Percentiles rank a stretch among this genome's conserved stretches.
phyloP scores from a whole-genome alignment of 805 yeast species.

The Metschnikowia lochheadii region DNA sequence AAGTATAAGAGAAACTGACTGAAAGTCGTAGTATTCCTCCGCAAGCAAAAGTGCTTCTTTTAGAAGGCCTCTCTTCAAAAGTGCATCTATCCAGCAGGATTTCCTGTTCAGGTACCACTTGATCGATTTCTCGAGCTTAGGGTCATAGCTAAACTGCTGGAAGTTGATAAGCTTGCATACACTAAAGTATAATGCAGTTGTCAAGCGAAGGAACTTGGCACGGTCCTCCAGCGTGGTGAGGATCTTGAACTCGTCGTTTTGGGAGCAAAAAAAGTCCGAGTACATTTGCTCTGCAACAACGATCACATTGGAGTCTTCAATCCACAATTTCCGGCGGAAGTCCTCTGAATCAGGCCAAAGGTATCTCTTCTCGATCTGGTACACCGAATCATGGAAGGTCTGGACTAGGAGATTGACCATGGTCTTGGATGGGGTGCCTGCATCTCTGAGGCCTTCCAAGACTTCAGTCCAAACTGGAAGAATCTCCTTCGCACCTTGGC shows the following conservation, averaged over 20 bases:
- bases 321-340: slow-evolving; percentile 42
- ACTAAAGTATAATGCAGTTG: slow-evolving; percentile 33
- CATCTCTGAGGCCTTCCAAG: slow-evolving; percentile 18
- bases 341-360: slow-evolving; percentile 25
- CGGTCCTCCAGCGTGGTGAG: slow-evolving; percentile 17
- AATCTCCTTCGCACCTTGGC: slow-evolving; percentile 21
- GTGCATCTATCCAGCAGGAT: slow-evolving; percentile 53
- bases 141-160: slow-evolving; percentile 28
- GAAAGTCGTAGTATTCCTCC: slow-evolving; percentile 62
- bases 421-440: slow-evolving; percentile 15
- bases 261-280: slow-evolving; percentile 20
- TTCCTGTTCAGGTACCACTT: slow-evolving; percentile 33
- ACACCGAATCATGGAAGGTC: slow-evolving; percentile 31
- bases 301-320: slow-evolving; percentile 39
- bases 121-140: slow-evolving; percentile 25
- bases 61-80: slow-evolving; percentile 48
- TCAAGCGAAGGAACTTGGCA: slow-evolving; percentile 21
- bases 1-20: slow-evolving; percentile 53
- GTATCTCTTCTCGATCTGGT: slow-evolving; percentile 38
- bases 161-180: slow-evolving; percentile 32
- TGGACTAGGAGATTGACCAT: slow-evolving; percentile 23
- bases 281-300: slow-evolving; percentile 40
- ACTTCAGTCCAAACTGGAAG: slow-evolving; percentile 28
- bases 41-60: slow-evolving; percentile 58
- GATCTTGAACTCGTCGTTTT: slow-evolving; percentile 1